Evolutionary conservation across 192 early-diverging fungal genomes (phyloP), one percentile per base, ranked within the genome.

Genomic region (Neocallimastix lanati): DNA sequence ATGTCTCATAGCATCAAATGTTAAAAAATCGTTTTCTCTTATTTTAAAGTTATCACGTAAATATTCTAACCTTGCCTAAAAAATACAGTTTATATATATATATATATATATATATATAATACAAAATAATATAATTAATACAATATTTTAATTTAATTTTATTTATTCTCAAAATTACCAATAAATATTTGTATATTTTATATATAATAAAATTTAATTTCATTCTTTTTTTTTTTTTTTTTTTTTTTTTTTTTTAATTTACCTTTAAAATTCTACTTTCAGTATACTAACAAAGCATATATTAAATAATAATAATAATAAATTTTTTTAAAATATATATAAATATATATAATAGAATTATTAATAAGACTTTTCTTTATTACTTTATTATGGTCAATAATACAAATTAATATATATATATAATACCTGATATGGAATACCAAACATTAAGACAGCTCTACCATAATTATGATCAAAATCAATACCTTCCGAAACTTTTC

Each of bases 401-500:
- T n/a, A n/a, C n/a, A n/a, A n/a, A n/a, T n/a, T n/a, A n/a, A n/a
- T n/a, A n/a, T n/a, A n/a, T n/a, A n/a, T n/a, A n/a, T n/a, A n/a
- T n/a, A n/a, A 0, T 38, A 85, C 85, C 88, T 99, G 98, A 84
- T 98, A 99, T 9, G 98, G 98, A 78, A 99, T 97, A 18, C 98
- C 98, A 91, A 99, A 99, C 90, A 99, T 92, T 80, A 99, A 90
- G 79, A 99, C 98, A 29, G 98, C 97, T 25, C 98, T 92, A 28
- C 98, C 98, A 84, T 98, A 99, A 82, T 99, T 93, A 85, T 99
- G 97, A 84, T 99, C 98, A 82, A 99, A 99, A 91, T 99, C 98
- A 81, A 99, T 98, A 40, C 98, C 98, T 86, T 98, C 98, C 28
- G 96, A 97, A 27, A 99, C 97, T 84, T 99, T 99, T 15, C 98